A percentile compares a stretch with the other conserved stretches of the same genome.
These are phyloP conservation scores for Emericellopsis cladophorae DNA, from an alignment of 2,329 filamentous ascomycete genomes.

Conservation along the genomic window DNA sequence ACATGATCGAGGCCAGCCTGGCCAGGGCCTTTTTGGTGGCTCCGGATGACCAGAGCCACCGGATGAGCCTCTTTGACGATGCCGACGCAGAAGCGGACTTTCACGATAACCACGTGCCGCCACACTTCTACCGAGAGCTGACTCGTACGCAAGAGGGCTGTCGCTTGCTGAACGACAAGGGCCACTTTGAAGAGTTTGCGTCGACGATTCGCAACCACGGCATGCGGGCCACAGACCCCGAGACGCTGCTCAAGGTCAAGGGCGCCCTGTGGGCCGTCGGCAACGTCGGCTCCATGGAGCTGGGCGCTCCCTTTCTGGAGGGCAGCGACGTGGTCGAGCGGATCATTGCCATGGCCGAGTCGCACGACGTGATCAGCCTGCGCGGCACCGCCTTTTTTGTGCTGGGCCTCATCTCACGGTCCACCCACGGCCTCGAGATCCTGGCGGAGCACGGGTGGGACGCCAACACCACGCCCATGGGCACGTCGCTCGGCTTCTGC, in stretches of 20 bases:
- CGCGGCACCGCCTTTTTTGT: constrained; percentile 96
- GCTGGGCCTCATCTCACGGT: constrained; percentile 81
- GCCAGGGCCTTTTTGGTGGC: constrained; percentile 70
- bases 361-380: constrained; percentile 80
- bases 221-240: constrained; percentile 71
- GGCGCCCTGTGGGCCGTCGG: constrained; percentile 95
- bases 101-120: constrained; percentile 64
- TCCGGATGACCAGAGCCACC: constrained; percentile 42
- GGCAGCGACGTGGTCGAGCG: constrained; percentile 76
- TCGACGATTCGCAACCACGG: constrained; percentile 79
- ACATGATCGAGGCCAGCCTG: constrained; percentile 88
- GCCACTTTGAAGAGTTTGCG: constrained; percentile 90
- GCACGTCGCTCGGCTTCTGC: constrained; percentile 76
- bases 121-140: constrained; percentile 93
- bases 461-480: constrained; percentile 71
- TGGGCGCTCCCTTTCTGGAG: constrained; percentile 88
- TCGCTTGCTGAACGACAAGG: constrained; percentile 77
- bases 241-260: constrained; percentile 86
- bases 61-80: constrained; percentile 46
- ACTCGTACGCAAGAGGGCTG: constrained; percentile 90
- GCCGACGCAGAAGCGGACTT: constrained; percentile 41
- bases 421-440: constrained; percentile 84
- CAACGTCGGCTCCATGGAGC: constrained; percentile 96
- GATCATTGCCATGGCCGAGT: constrained; percentile 80
- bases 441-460: constrained; percentile 87